Percentiles rank a stretch among this genome's conserved stretches.
phyloP scores from a whole-genome alignment of 352 stramenopile species.

The Globisporangium sylvaticum region DNA sequence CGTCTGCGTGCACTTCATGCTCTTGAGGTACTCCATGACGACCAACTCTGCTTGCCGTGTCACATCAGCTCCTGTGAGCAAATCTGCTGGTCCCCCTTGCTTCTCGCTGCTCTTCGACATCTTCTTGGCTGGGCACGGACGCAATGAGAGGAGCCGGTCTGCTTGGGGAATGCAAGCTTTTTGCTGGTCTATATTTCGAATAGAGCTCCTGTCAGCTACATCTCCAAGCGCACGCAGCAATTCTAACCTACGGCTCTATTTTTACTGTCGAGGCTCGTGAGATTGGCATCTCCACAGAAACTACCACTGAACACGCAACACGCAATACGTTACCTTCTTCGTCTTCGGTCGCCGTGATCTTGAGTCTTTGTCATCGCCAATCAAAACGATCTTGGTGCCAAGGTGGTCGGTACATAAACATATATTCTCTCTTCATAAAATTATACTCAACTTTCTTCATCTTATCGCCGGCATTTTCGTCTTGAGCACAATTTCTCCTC shows the following conservation, averaged over 20 bases:
- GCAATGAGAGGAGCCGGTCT: not conserved
- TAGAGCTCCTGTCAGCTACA: not conserved
- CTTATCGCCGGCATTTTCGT: not conserved
- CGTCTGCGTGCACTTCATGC: constrained; percentile 43
- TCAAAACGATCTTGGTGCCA: not conserved
- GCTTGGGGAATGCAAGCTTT: not conserved
- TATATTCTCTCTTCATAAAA: constrained; percentile 8
- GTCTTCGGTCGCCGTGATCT: not conserved
- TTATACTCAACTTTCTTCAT: constrained; percentile 8
- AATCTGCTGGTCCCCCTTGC: not conserved
- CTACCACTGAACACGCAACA: not conserved
- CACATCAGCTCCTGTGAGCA: constrained; percentile 29
- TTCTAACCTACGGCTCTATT: not conserved
- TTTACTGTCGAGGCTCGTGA: not conserved
- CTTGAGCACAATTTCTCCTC: not conserved
- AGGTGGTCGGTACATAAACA: not conserved
- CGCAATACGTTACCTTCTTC: not conserved
- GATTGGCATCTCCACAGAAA: not conserved
- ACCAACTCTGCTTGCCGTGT: constrained; percentile 61
- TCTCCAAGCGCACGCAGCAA: not conserved
- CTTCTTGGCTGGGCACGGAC: constrained; percentile 1
- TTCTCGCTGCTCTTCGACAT: constrained; percentile 28
- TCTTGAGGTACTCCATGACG: constrained; percentile 70
- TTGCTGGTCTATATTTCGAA: constrained; percentile 1
- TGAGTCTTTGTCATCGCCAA: not conserved